Evolutionary conservation across 2,329 filamentous ascomycete genomes (phyloP).

Genomic region (Fusarium sp.): DNA sequence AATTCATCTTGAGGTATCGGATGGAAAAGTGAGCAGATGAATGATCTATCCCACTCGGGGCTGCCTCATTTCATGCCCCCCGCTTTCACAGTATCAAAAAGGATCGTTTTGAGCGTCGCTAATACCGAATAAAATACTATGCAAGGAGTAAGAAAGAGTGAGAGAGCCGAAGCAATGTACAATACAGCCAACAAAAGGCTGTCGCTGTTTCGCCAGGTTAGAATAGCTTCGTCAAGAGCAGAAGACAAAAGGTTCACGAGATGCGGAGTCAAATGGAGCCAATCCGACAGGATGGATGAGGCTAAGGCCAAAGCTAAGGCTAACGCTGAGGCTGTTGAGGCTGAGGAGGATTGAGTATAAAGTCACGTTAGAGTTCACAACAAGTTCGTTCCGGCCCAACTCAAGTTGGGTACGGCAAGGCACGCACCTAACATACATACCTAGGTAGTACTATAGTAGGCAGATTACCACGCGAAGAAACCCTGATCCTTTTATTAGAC

Average conservation of each 20-base stretch:
- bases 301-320: background rate
- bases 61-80: constrained; percentile 23
- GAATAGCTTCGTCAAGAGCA: constrained; percentile 4
- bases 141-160: background rate
- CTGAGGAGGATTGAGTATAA: background rate
- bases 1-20: constrained; percentile 2
- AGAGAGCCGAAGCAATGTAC: background rate
- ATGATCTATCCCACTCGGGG: background rate
- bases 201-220: background rate
- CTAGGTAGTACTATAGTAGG: background rate
- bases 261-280: constrained; percentile 9
- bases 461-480: constrained; percentile 4
- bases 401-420: background rate
- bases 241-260: background rate
- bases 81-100: background rate
- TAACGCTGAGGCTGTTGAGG: too few species aligned
- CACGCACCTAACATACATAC: too few species aligned
- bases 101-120: background rate
- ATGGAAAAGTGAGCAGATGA: background rate
- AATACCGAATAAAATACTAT: background rate
- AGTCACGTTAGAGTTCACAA: constrained; percentile 4
- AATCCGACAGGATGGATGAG: background rate
- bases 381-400: background rate
- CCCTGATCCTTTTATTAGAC: constrained; percentile 6
- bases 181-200: background rate